Conservation (phyloP, 2,329 filamentous ascomycete genomes). For the Dryadomyces quercivorus region DNA sequence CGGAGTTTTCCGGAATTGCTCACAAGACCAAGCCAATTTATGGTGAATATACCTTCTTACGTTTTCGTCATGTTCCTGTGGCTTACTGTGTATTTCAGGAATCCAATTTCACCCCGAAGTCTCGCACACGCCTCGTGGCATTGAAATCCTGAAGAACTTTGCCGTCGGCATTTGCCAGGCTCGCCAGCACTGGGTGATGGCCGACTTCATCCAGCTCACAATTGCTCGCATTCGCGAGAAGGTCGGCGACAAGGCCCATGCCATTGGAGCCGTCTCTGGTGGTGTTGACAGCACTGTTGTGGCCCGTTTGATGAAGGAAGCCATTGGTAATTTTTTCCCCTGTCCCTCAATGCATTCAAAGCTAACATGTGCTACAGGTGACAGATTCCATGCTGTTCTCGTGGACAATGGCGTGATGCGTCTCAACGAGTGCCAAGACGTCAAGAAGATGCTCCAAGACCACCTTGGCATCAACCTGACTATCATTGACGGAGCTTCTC, state of each 20-base stretch:
- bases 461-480: slow-evolving; percentile 85
- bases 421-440: slow-evolving; percentile 69
- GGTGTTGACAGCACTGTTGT: slow-evolving; percentile 87
- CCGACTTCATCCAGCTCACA: slow-evolving; percentile 68
- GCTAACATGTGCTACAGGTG: slow-evolving; percentile 15
- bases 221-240: slow-evolving; percentile 68
- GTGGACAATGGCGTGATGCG: slow-evolving; percentile 76
- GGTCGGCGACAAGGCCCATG: slow-evolving; percentile 72
- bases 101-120: slow-evolving; percentile 90
- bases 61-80: neutral
- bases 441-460: slow-evolving; percentile 65
- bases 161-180: slow-evolving; percentile 71
- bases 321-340: slow-evolving; percentile 50
- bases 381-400: slow-evolving; percentile 56
- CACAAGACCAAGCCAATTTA: slow-evolving; percentile 58
- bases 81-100: slow-evolving; percentile 21
- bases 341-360: too few species aligned
- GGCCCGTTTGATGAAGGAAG: slow-evolving; percentile 61
- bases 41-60: slow-evolving; percentile 23
- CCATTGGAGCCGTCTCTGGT: slow-evolving; percentile 45
- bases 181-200: slow-evolving; percentile 72
- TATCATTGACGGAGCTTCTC: slow-evolving; percentile 65
- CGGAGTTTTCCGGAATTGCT: slow-evolving; percentile 67
- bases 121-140: slow-evolving; percentile 48
- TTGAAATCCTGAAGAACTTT: slow-evolving; percentile 68